Evolutionary conservation across 106 monocot genomes (phyloP).

Genomic region (Allium cepa): DNA sequence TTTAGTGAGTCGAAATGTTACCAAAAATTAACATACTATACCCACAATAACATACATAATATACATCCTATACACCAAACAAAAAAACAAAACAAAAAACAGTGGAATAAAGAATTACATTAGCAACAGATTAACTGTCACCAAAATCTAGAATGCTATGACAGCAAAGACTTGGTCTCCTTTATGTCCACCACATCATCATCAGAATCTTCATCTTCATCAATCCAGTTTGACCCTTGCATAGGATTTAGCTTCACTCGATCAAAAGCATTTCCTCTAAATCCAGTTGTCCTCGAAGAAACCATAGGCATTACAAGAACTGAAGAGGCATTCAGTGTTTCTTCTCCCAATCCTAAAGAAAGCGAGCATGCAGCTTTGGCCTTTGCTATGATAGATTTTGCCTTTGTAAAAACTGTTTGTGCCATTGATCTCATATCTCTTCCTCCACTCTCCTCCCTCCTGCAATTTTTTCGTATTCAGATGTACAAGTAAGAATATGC

Average conservation of each 20-base stretch:
- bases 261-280: conserved; percentile 50
- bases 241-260: conserved; percentile 40
- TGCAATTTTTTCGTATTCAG: too few species aligned
- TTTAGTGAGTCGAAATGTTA: too few species aligned
- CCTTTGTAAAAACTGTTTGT: conserved; percentile 23
- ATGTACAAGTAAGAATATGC: too few species aligned
- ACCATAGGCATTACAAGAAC: conserved; percentile 96
- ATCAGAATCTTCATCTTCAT: conserved; percentile 17
- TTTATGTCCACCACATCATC: conserved; percentile 21
- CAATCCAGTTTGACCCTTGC: conserved; percentile 26
- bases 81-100: too few species aligned
- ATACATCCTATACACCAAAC: too few species aligned
- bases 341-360: conserved; percentile 64
- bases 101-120: conserved; percentile 3
- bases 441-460: conserved; percentile 31
- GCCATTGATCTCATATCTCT: conserved; percentile 31
- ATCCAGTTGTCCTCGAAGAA: conserved; percentile 74
- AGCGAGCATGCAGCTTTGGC: conserved; percentile 75
- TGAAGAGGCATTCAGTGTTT: conserved; percentile 77
- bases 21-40: too few species aligned
- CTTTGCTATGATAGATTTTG: conserved; percentile 32
- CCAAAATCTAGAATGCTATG: conserved; percentile 13
- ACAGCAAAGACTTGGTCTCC: conserved; percentile 40
- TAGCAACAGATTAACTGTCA: conserved; percentile 3
- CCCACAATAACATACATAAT: too few species aligned